Conservation (phyloP, 2,329 filamentous ascomycete species). For the Apiospora marii region DNA sequence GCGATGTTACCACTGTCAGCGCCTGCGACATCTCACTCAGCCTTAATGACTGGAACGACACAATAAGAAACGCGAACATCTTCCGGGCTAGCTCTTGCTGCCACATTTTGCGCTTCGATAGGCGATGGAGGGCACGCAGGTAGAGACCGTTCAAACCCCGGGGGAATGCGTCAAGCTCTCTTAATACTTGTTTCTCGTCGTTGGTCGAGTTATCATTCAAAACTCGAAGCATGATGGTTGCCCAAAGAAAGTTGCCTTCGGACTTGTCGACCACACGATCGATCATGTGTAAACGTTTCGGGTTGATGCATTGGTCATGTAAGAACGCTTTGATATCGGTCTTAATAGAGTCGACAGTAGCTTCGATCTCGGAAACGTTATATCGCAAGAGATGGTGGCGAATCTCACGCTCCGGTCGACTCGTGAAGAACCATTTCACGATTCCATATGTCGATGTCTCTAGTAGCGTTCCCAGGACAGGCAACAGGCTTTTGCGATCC, state of each 20-base stretch:
- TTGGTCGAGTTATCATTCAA: neutral
- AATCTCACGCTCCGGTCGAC: neutral
- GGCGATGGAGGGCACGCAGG: neutral
- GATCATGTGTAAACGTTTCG: neutral
- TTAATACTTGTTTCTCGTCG: neutral
- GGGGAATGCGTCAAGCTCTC: neutral
- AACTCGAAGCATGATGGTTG: neutral
- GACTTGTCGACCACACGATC: neutral
- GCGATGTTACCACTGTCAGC: neutral
- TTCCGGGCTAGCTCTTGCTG: neutral
- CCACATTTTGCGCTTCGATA: neutral
- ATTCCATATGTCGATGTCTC: neutral
- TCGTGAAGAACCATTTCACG: neutral
- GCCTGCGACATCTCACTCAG: neutral
- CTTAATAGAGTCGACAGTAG: neutral
- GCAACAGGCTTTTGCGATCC: neutral
- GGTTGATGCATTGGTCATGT: neutral
- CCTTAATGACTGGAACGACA: neutral
- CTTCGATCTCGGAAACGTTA: neutral
- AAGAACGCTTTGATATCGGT: neutral
- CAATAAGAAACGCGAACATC: neutral
- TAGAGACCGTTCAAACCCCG: neutral
- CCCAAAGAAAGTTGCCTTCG: neutral
- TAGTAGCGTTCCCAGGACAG: neutral
- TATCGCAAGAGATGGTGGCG: neutral